Evolutionary conservation across 2,329 filamentous ascomycete species (phyloP), one percentile per base, ranked within the genome.

Genomic region (Ophiostoma sp.): DNA sequence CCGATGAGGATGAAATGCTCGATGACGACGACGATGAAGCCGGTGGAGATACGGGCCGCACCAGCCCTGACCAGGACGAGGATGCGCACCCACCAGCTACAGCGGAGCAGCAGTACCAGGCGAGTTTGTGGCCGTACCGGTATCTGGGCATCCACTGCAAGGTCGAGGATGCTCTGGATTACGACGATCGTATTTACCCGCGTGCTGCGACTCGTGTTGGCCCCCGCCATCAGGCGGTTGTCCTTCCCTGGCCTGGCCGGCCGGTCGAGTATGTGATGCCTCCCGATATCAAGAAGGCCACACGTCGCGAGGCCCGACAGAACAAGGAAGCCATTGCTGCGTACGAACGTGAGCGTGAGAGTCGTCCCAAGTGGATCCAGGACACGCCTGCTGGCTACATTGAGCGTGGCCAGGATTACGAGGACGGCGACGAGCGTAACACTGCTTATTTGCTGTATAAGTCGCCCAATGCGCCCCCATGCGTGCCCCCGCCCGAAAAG

Each of bases 111-210:
- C 92, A 95, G 73, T 93, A 96, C 74, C 92, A 98, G 77, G 94
- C 95, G 42, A 96, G 94, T 78, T 89, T 98, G 79, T 99, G 96
- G 96, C 95, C 94, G 1, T 98, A 96, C 84, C 90, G 96, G 75
- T 99, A 99, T 81, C 85, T 99, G 7, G 96, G 96, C 50, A 94
- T 97, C 77, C 96, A 99, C 82, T 98, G 95, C 82, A 93, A 94
- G 77, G 92, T 96, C 0, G 95, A 98, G 81, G 96, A 99, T 83
- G 96, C 94, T 0, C 85, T 99, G 39, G 96, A 99, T 81, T 97
- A 97, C 80, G 96, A 99, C 79, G 96, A 99, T 81, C 91, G 96
- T 76, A 98, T 99, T 76, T 98, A 98, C 80, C 96, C 96, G 9
- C 92, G 96, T 76, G 95, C 96, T 19, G 97, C 95, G 80, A 98